Percentiles rank a stretch among this genome's conserved stretches.
These are phyloP conservation scores for Cercospora janseana DNA, from an alignment of 2,329 filamentous ascomycete genomes.

Conservation along the genomic window DNA sequence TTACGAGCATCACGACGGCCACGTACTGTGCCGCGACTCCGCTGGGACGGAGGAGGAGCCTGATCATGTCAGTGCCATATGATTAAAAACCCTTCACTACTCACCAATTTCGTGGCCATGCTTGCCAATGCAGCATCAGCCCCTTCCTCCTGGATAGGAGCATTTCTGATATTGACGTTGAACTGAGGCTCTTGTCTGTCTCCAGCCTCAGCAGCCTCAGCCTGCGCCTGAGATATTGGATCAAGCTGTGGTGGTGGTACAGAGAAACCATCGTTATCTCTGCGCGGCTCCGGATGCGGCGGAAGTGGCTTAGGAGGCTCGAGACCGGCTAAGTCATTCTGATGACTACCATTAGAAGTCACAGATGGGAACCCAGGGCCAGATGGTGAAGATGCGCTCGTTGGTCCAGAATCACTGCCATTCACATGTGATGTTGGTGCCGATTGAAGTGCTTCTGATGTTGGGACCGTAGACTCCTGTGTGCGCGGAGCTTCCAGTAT, in stretches of 20 bases:
- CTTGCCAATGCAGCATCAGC: constrained; percentile 67
- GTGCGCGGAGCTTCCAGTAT: constrained; percentile 28
- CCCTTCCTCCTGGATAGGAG: constrained; percentile 74
- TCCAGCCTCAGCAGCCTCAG: constrained; percentile 55
- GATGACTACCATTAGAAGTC: constrained; percentile 36
- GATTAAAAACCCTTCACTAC: constrained; percentile 34
- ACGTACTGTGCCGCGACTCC: constrained; percentile 67
- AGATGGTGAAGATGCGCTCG: constrained; percentile 11
- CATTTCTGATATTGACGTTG: constrained; percentile 76
- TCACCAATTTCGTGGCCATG: constrained; percentile 68
- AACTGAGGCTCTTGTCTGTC: constrained; percentile 64
- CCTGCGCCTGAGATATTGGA: constrained; percentile 67
- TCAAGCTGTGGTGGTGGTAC: constrained; percentile 63
- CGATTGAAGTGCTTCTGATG: constrained; percentile 19
- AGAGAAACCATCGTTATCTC: constrained; percentile 73
- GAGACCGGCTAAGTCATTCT: constrained; percentile 37
- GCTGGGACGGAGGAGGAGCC: constrained; percentile 53
- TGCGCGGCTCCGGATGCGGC: constrained; percentile 43
- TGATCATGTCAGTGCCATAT: constrained; percentile 33
- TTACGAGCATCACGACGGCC: constrained; percentile 89
- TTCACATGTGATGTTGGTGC: constrained; percentile 27
- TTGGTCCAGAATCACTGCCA: constrained; percentile 23
- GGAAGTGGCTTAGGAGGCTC: constrained; percentile 34
- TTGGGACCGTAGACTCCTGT: constrained; percentile 13
- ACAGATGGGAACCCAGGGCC: constrained; percentile 6